Base-by-base conservation (phyloP, 1,284 basidiomycete species). In the Tylopilus sp. region DNA sequence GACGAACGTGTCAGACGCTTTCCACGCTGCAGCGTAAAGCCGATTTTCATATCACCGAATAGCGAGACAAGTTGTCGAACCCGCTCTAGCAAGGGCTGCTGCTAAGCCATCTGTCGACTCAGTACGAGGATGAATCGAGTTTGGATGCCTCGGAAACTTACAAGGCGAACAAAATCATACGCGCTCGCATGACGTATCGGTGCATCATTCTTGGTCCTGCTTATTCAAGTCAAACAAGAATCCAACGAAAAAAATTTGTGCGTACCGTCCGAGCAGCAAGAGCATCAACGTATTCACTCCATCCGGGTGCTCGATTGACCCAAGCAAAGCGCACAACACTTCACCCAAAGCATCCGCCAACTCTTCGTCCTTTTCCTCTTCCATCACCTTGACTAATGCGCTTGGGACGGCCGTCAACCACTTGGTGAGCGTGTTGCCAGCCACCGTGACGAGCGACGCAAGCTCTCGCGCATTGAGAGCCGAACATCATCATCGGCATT, bases 31-130 rank as follows among this genome's bases (percentile, higher is more conserved):
- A 4, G 89, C 91, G 72, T 97, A 91, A 8, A 95, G 0, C 82
- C 78, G 3, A 89, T 83, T 67, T 91, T 86, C 10, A 83, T 80
- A 75, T 99, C 97, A 72, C 97, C 97, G 66, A 98, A 85, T 6
- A 95, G 82, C 0, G 95, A 89, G 6, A 99, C 84, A 19, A 99
- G 86, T 72, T 96, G 95, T n/a, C 97, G 91, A 65, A 99, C 89
- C 96, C n/a, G n/a, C n/a, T n/a, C n/a, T n/a, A n/a, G n/a, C n/a
- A n/a, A n/a, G n/a, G n/a, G n/a, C n/a, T n/a, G n/a, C n/a, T n/a
- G n/a, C n/a, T n/a, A n/a, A n/a, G n/a, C n/a, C n/a, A n/a, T n/a
- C 97, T 99, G 79, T 99, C 96, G 63, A 96, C 84, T 22, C 94
- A 89, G 79, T 99, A 99, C 22, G 95, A 78, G 0, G 92, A 90